Conservation (phyloP, 441 rosid genomes). For the Arabidopsis hybrid region DNA sequence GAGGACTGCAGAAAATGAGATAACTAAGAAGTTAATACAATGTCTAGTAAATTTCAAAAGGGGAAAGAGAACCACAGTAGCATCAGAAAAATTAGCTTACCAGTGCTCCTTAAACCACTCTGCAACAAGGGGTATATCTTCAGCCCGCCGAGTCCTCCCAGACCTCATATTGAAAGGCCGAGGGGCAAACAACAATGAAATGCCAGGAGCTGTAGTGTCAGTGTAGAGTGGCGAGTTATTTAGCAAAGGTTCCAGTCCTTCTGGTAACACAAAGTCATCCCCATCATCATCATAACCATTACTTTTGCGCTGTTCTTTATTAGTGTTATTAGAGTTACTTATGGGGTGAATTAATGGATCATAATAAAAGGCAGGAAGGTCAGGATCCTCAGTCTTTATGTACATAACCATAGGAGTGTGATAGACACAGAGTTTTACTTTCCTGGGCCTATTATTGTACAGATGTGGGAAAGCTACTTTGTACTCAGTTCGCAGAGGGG, state of each 20-base stretch:
- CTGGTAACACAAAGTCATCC: slow-evolving; percentile 79
- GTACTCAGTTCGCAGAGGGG: slow-evolving; percentile 96
- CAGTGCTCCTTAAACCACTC: slow-evolving; percentile 99
- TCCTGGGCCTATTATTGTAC: slow-evolving; percentile 96
- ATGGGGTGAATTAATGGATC: slow-evolving; percentile 97
- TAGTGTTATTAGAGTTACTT: slow-evolving; percentile 54
- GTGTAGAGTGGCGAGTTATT: slow-evolving; percentile 84
- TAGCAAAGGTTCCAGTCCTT: slow-evolving; percentile 87
- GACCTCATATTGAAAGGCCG: slow-evolving; percentile 98
- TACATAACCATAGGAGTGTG: slow-evolving; percentile 99
- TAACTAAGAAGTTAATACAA: not conserved
- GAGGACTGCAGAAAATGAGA: slow-evolving; percentile 52
- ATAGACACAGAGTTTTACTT: slow-evolving; percentile 87
- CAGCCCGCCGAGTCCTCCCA: slow-evolving; percentile 89
- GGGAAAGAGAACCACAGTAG: not conserved
- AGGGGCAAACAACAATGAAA: slow-evolving; percentile 86
- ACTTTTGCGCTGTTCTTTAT: slow-evolving; percentile 66
- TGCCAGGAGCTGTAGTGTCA: slow-evolving; percentile 97
- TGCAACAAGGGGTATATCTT: slow-evolving; percentile 96
- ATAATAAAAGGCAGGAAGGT: slow-evolving; percentile 94
- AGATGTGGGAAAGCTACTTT: slow-evolving; percentile 96
- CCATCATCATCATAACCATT: slow-evolving; percentile 77
- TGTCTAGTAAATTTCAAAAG: not conserved
- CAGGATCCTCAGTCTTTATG: slow-evolving; percentile 98
- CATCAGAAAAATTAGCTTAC: not conserved